Evolutionary conservation across 306 rosid species (phyloP), one percentile per base, ranked within the genome.

Genomic region (Prinsepia uniflora): DNA sequence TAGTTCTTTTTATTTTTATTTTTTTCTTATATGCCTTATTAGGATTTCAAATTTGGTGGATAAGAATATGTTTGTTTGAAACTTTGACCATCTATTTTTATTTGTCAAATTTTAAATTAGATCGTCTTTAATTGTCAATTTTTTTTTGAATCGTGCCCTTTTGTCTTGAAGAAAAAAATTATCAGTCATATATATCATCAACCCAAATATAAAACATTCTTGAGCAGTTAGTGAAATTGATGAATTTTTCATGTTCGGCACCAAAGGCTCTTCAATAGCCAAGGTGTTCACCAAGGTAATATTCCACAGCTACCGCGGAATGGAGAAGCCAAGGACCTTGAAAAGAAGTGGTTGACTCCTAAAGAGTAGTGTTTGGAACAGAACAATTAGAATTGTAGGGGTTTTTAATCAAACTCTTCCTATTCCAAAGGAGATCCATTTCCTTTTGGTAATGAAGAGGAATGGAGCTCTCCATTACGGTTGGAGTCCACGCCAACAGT

Each of bases 231-330:
- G 30, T 24, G 30, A 24, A 24, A 24, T 24, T 24, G 73, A 79
- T 87, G 86, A 96, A 75, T 74, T 61, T 86, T 91, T 77, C 87
- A 78, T 65, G n/a, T n/a, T n/a, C n/a, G n/a, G n/a, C n/a, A n/a
- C n/a, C n/a, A 86, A 82, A 76, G 97, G 96, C 60, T 88, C 97
- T 5, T 92, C 96, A 18, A 12, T 91, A 53, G 77, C 75, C 10
- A 86, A 24, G 80, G 96, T 88, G 65, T 50, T 88, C 61, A 85
- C 96, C 5, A 64, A 57, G 71, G 88, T 86, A 12, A n/a, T n/a
- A 85, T 91, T 65, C 70, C 86, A 56, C 19, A 64, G 41, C 84
- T 88, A 30, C 60, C 71, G 44, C 81, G 86, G 62, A 2, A 66
- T 9, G 96, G 92, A 30, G 64, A 63, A 17, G 0, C 88, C 14